Percentiles rank a stretch among this genome's conserved stretches.
Conservation (phyloP, 2,329 filamentous ascomycete genomes). For the Trichoderma sp. region DNA sequence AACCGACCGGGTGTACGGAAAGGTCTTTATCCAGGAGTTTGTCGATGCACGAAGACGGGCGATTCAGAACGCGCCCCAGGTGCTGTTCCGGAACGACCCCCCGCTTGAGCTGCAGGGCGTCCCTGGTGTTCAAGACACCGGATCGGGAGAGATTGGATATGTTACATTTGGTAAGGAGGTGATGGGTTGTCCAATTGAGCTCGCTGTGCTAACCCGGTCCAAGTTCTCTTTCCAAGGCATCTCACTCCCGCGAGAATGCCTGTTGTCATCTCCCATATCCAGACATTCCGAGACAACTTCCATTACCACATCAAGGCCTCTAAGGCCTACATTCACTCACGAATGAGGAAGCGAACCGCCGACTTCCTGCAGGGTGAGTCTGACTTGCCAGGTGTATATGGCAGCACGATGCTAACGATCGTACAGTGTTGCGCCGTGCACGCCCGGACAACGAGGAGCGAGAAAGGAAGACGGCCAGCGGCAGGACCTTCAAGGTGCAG, state of each 20-base stretch:
- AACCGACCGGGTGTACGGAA: slow-evolving; percentile 95
- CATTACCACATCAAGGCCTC: slow-evolving; percentile 99
- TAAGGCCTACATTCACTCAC: slow-evolving; percentile 97
- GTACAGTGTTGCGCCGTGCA: slow-evolving; percentile 85
- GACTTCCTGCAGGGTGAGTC: slow-evolving; percentile 92
- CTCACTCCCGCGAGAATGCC: slow-evolving; percentile 86
- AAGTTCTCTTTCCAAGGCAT: slow-evolving; percentile 94
- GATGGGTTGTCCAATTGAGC: not conserved
- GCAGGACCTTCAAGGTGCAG: slow-evolving; percentile 78
- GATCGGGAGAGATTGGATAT: slow-evolving; percentile 88
- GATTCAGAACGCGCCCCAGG: slow-evolving; percentile 97
- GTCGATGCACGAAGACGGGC: slow-evolving; percentile 92
- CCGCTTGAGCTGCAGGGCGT: slow-evolving; percentile 88
- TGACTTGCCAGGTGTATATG: not conserved
- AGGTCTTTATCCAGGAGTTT: slow-evolving; percentile 98
- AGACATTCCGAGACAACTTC: slow-evolving; percentile 99
- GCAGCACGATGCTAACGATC: slow-evolving; percentile 35
- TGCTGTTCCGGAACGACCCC: slow-evolving; percentile 92
- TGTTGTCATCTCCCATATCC: slow-evolving; percentile 97
- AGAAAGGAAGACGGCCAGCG: slow-evolving; percentile 97
- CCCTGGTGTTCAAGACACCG: slow-evolving; percentile 74
- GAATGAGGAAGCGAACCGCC: slow-evolving; percentile 95
- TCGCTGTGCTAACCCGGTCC: slow-evolving; percentile 31
- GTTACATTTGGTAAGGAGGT: slow-evolving; percentile 83
- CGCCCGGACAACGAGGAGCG: slow-evolving; percentile 95